Evolutionary conservation across 306 rosid species (phyloP).

Genomic region (Cucurbita pepo): DNA sequence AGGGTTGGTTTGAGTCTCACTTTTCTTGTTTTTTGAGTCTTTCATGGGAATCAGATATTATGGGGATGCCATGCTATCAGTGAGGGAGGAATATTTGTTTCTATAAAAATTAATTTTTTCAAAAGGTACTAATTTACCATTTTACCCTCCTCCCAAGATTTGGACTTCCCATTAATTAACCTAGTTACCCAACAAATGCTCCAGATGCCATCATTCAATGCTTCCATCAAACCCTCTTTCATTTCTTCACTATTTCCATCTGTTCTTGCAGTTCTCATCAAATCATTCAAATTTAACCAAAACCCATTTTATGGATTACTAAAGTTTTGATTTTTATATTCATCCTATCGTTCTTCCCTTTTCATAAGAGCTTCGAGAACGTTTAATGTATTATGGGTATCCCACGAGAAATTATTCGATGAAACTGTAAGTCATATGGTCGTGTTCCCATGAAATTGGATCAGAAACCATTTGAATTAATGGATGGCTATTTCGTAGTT

Average conservation of each 20-base stretch:
- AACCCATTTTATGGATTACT: neutral
- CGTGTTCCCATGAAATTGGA: too few relatives aligned
- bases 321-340: neutral
- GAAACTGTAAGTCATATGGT: too few relatives aligned
- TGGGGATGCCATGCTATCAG: conserved; percentile 25
- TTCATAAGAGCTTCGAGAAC: neutral
- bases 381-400: neutral
- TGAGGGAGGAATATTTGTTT: conserved; percentile 6
- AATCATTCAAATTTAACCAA: neutral
- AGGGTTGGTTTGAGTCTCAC: neutral
- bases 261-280: neutral
- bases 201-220: neutral
- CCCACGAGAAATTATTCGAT: too few relatives aligned
- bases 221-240: neutral
- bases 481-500: conserved; percentile 13
- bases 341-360: too few relatives aligned
- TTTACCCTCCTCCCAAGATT: neutral
- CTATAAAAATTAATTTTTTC: neutral
- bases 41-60: conserved; percentile 28
- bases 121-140: neutral
- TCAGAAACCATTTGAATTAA: too few relatives aligned
- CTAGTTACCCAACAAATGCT: neutral
- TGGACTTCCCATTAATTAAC: neutral
- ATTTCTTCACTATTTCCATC: neutral
- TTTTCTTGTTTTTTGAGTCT: neutral